phyloP scores from a whole-genome alignment of 352 stramenopile species.

The Phytophthora capsici region DNA sequence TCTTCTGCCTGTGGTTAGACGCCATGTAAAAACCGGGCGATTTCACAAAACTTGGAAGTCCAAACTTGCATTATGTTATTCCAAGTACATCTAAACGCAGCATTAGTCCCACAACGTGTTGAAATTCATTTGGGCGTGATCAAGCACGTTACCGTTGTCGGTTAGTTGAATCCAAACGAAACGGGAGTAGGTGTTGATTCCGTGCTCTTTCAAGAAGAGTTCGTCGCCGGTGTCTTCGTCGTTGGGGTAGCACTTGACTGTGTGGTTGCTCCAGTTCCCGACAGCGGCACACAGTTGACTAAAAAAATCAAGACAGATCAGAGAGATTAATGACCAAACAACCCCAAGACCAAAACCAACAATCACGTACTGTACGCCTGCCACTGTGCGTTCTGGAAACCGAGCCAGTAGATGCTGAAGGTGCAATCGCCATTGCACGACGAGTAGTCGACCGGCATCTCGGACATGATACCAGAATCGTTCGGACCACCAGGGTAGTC shows the following conservation, averaged over 20 bases:
- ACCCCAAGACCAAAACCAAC: neutral
- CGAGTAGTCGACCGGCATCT: conserved; percentile 42
- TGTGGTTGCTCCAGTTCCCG: neutral
- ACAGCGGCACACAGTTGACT: conserved; percentile 3
- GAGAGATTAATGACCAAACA: neutral
- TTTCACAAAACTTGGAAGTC: too few relatives aligned
- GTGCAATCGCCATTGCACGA: conserved; percentile 36
- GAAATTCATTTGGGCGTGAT: too few relatives aligned
- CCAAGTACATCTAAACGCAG: too few relatives aligned
- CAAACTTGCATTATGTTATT: too few relatives aligned
- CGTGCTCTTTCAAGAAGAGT: neutral
- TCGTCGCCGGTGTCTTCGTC: neutral
- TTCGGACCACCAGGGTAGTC: conserved; percentile 23
- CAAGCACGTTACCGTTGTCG: neutral
- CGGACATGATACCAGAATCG: conserved; percentile 15
- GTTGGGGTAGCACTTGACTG: neutral
- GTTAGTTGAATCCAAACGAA: neutral
- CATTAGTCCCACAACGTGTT: too few relatives aligned
- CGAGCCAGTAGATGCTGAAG: conserved; percentile 51
- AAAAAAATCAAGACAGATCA: neutral
- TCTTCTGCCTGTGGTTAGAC: too few relatives aligned
- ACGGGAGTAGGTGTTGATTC: neutral
- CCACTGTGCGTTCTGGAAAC: conserved; percentile 28
- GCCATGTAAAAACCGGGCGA: too few relatives aligned
- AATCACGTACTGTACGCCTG: conserved; percentile 1